Percentiles rank a stretch among this genome's conserved stretches.
phyloP scores from a whole-genome alignment of 768 basidiomycete genomes.

The Tylopilus sp. region DNA sequence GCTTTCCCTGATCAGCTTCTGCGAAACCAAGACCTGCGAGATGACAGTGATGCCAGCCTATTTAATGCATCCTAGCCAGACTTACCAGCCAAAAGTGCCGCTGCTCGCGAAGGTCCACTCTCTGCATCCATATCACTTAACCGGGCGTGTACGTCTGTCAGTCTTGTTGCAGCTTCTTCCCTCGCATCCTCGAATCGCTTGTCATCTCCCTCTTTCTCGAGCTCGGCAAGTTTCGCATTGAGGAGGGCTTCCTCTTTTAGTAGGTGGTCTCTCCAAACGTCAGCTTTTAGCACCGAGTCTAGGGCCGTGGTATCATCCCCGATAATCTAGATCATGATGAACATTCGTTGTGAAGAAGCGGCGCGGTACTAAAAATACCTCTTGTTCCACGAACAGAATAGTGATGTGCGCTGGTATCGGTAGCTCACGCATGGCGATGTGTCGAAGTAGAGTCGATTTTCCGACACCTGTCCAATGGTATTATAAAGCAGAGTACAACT shows the following conservation, averaged over 20 bases:
- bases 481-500: neutral
- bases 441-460: constrained; percentile 92
- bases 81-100: constrained; percentile 80
- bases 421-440: constrained; percentile 93
- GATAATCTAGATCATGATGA: constrained; percentile 54
- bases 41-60: neutral
- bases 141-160: constrained; percentile 86
- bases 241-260: constrained; percentile 78
- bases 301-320: constrained; percentile 93
- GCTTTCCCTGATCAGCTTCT: constrained; percentile 79
- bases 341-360: neutral
- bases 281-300: constrained; percentile 97
- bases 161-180: constrained; percentile 75
- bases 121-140: constrained; percentile 98
- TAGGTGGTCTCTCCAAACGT: constrained; percentile 95
- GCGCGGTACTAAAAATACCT: constrained; percentile 45
- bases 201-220: constrained; percentile 75
- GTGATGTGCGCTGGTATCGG: constrained; percentile 93
- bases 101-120: constrained; percentile 93
- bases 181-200: constrained; percentile 79
- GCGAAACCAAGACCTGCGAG: constrained; percentile 84
- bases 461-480: constrained; percentile 62
- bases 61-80: neutral
- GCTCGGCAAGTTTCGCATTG: constrained; percentile 65
- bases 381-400: constrained; percentile 98